Evolutionary conservation across 768 basidiomycete genomes (phyloP).

Genomic region (Clitopilus hobsonii): DNA sequence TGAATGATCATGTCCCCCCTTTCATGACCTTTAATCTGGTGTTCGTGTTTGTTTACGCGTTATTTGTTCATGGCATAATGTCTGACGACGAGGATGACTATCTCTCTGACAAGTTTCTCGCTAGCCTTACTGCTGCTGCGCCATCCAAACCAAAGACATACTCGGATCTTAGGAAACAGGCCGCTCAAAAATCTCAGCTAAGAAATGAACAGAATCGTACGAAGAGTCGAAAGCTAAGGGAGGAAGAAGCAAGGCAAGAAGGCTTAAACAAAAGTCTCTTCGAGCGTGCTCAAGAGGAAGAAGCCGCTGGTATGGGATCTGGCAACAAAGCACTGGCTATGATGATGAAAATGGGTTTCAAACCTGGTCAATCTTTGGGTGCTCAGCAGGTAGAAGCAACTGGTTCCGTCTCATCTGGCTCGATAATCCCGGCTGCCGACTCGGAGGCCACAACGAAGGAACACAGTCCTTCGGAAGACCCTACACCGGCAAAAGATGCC

Average conservation of each 20-base stretch:
- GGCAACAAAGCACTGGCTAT: constrained; percentile 79
- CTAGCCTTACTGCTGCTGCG: constrained; percentile 28
- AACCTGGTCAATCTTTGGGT: constrained; percentile 77
- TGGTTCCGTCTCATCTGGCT: constrained; percentile 1
- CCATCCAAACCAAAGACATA: constrained; percentile 56
- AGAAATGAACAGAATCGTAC: constrained; percentile 65
- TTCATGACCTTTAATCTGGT: constrained; percentile 14
- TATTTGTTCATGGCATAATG: constrained; percentile 34
- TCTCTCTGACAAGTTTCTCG: constrained; percentile 82
- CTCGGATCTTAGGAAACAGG: constrained; percentile 64
- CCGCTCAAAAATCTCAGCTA: constrained; percentile 45
- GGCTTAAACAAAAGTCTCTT: constrained; percentile 80
- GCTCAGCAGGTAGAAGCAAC: constrained; percentile 23
- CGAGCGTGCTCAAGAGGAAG: constrained; percentile 66
- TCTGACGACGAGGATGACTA: constrained; percentile 82
- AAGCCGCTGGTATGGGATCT: constrained; percentile 42
- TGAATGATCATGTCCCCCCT: constrained; percentile 16
- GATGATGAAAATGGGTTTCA: constrained; percentile 95
- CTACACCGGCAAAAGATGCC: neutral
- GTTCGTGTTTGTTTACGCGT: constrained; percentile 12
- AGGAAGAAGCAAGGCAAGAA: constrained; percentile 71
- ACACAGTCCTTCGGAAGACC: neutral
- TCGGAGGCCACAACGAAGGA: neutral
- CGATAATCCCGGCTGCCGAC: constrained; percentile 1
- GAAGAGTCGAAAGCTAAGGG: constrained; percentile 65